Percentiles rank a stretch among this genome's conserved stretches.
Evolutionary conservation across 164 flowering plant genomes (phyloP).

Genomic region (Nymphaea colorata): DNA sequence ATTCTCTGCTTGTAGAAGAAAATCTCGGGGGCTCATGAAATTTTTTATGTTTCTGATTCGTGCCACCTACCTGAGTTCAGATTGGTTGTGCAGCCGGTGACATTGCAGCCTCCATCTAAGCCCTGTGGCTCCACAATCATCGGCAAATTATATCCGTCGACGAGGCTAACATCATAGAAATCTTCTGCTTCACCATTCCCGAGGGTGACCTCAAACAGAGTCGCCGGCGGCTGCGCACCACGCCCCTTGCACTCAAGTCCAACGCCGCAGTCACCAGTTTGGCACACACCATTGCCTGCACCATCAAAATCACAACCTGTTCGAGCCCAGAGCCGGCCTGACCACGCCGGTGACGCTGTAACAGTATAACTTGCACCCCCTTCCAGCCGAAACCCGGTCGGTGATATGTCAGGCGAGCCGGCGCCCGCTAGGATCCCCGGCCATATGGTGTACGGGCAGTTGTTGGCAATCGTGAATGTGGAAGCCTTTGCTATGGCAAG

Average conservation of each 20-base stretch:
- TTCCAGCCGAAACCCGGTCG: constrained; percentile 51
- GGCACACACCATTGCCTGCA: constrained; percentile 41
- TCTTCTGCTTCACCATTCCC: constrained; percentile 40
- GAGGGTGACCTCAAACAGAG: constrained; percentile 69
- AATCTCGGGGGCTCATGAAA: too few relatives aligned
- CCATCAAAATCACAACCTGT: constrained; percentile 61
- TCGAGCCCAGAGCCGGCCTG: constrained; percentile 79
- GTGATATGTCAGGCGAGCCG: constrained; percentile 44
- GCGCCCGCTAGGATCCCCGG: constrained; percentile 66
- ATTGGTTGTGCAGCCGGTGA: constrained; percentile 48
- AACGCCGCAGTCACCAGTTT: constrained; percentile 75
- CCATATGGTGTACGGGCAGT: constrained; percentile 73
- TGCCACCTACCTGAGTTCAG: constrained; percentile 31
- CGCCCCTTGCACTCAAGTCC: constrained; percentile 52
- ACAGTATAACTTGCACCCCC: constrained; percentile 30
- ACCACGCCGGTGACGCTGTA: constrained; percentile 47
- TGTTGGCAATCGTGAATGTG: constrained; percentile 50
- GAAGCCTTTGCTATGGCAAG: neutral
- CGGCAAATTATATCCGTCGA: constrained; percentile 79
- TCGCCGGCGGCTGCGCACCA: constrained; percentile 62
- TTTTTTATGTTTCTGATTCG: too few relatives aligned
- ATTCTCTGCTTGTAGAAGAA: too few relatives aligned
- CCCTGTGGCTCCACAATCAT: constrained; percentile 40
- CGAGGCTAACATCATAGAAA: constrained; percentile 72
- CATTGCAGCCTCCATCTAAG: constrained; percentile 38